These are phyloP conservation scores for Aureobasidium sp. DNA, from an alignment of 2,329 filamentous ascomycete genomes.

Conservation along the genomic window DNA sequence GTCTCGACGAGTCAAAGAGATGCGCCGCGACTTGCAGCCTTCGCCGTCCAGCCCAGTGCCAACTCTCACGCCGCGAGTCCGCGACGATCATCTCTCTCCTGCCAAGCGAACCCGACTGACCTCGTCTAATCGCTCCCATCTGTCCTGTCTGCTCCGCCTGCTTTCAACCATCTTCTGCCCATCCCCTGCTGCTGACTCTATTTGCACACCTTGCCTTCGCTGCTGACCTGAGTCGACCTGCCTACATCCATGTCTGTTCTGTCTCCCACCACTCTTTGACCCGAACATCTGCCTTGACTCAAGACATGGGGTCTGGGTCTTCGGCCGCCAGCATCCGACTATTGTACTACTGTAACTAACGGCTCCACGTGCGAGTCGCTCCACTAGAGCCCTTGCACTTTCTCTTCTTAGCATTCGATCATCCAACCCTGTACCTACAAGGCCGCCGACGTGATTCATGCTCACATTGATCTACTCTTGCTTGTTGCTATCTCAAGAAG, in stretches of 20 bases:
- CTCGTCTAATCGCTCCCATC: background rate
- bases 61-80: background rate
- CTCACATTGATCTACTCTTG: background rate
- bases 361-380: background rate
- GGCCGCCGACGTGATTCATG: background rate
- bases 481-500: background rate
- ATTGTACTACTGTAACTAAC: background rate
- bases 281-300: background rate
- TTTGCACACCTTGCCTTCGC: background rate
- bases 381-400: background rate
- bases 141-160: background rate
- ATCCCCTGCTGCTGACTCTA: background rate
- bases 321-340: background rate
- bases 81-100: slow-evolving; percentile 1
- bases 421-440: background rate
- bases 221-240: background rate
- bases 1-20: background rate
- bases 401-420: background rate
- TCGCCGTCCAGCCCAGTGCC: background rate
- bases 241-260: background rate
- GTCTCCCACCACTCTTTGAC: background rate
- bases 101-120: background rate
- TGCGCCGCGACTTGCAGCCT: background rate
- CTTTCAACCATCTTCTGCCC: background rate
- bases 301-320: background rate